Evolutionary conservation across 805 yeast species (phyloP), one percentile per base, ranked within the genome.

Genomic region (Yarrowia osloensis): DNA sequence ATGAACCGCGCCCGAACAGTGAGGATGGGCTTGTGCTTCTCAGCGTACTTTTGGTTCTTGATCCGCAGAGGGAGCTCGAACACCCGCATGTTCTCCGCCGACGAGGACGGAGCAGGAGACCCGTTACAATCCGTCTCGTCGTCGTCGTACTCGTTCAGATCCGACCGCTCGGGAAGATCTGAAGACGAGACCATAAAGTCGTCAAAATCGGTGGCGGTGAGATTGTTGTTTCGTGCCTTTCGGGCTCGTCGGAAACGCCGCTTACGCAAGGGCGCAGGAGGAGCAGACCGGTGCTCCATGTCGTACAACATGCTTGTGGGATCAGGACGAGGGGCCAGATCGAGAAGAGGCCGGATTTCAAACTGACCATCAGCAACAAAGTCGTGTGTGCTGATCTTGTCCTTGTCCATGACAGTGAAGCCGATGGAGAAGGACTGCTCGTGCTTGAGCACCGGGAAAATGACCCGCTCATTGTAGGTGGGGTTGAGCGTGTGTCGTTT

Each of bases 401-500:
- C 99, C 70, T 88, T 90, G 75, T 94, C 99, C 74, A 91, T 79
- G 3, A 95, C 87, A 29, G 88, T 83, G 73, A 94, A 87, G 65
- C 84, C 84, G 59, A 95, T 78, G 63, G 88, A 84, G 74, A 82
- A 94, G 70, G 82, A 82, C 28, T 78, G 77, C 74, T 94, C 98
- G 69, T 82, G 83, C 3, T 85, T 82, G 39, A 85, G 79, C 0
- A 94, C 84, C 70, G 92, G 96, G 74, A 94, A 89, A 0, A 94
- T 88, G 22, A 93, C 77, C 70, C 88, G 80, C 75, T 93, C 96
- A 72, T 91, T 87, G 77, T 87, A 94, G 0, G 87, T 82, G 0
- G 99, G 99, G 66, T 88, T 87, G 63, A 91, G 76, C 0, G 91
- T 88, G 75, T 94, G 98, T 24, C 90, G 84, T 70, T 87, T 84